Conservation (phyloP, 1,284 basidiomycete species). For the Fomes fomentarius region DNA sequence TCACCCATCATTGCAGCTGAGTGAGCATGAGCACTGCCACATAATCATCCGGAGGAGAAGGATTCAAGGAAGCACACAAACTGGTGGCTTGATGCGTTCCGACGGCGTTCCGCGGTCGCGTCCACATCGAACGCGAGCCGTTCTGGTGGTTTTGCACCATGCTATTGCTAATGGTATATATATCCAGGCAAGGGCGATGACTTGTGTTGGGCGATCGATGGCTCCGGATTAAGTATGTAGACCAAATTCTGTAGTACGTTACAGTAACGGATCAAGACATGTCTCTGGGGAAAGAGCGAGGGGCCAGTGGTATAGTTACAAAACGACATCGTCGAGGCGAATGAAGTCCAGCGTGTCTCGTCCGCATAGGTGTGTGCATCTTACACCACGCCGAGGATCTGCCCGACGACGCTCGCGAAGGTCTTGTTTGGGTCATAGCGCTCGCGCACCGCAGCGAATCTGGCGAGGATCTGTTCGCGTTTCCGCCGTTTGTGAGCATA, state of each 20-base stretch:
- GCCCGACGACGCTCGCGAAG: background rate
- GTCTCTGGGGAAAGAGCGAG: too few relatives aligned
- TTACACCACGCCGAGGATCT: background rate
- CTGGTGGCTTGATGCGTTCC: too few relatives aligned
- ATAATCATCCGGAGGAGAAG: background rate
- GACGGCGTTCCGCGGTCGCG: too few relatives aligned
- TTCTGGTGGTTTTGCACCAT: too few relatives aligned
- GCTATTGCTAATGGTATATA: too few relatives aligned
- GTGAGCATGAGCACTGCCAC: background rate
- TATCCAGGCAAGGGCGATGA: too few relatives aligned
- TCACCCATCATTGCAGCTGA: background rate
- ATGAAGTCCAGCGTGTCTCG: background rate
- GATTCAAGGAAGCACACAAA: background rate
- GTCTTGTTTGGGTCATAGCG: background rate
- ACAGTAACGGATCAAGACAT: too few relatives aligned
- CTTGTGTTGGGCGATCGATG: too few relatives aligned
- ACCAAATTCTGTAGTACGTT: too few relatives aligned
- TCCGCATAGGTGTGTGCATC: background rate
- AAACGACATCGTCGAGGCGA: background rate
- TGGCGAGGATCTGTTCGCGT: background rate
- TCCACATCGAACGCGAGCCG: too few relatives aligned
- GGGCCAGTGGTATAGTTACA: background rate
- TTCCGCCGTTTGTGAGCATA: background rate
- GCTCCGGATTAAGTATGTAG: too few relatives aligned
- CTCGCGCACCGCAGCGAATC: background rate